Base-by-base conservation (phyloP, 2,329 filamentous ascomycete genomes). In the Tolypocladium amazonense region DNA sequence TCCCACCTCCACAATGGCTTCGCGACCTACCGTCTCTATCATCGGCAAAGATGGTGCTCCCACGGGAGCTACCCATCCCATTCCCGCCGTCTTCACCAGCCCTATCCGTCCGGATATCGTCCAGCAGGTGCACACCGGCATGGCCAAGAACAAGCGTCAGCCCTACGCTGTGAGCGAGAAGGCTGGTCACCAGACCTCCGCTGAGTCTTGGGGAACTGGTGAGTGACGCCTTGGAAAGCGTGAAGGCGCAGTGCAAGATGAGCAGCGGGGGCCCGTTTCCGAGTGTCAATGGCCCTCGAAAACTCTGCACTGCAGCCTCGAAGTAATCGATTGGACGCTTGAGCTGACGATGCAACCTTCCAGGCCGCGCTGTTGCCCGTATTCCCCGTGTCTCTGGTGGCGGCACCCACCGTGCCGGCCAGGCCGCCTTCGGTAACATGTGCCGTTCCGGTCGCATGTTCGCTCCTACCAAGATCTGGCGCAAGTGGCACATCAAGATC, bases 361-460 rank as follows among this genome's bases (percentile, higher is more conserved):
- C 70, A 96, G 92, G 92, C 84, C 94, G 94, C 82, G 94, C 94
- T 80, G 94, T 99, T 76, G 95, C 94, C 79, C 94, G 94, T 97
- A 99, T 99, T 75, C 94, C 95, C 75, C 94, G 94, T 97, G 94
- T 99, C 79, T 97, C 94, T 77, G 94, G 94, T 87, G 93, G 94
- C 84, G 94, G 94, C 91, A 99, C 94, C 79, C 94, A 99, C 88
- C 93, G 94, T 86, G 94, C 94, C 76, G 94, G 94, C 85, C 94
- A 99, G 86, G 94, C 94, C 80, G 94, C 94, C 72, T 99, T 97
- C 81, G 94, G 94, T 91, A 99, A 99, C 90, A 92, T 93, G 92
- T 99, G 94, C 85, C 92, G 94, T 79, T 96, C 93, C 77, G 94
- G 95, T 85, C 94, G 94, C 83, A 99, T 99, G 94, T 99, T 99